These are phyloP conservation scores for Alternaria brassicae DNA, from an alignment of 2,329 filamentous ascomycete genomes.

Conservation along the genomic window DNA sequence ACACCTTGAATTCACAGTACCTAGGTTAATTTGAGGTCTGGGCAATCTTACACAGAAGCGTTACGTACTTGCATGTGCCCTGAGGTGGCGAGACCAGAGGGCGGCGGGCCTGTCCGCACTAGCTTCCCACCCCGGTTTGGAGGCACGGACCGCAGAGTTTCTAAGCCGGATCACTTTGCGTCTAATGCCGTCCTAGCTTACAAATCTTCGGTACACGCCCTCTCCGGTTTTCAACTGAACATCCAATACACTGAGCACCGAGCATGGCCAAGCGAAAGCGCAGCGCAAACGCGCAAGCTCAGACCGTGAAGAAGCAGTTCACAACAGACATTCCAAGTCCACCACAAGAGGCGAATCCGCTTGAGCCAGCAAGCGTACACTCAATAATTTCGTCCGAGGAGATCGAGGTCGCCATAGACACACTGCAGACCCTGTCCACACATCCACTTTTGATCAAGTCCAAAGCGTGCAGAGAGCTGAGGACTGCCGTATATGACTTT, in stretches of 20 bases:
- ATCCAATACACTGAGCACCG: background rate
- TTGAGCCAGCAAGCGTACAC: constrained; percentile 60
- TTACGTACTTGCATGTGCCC: background rate
- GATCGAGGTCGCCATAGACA: constrained; percentile 71
- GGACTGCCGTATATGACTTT: constrained; percentile 73
- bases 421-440: constrained; percentile 63
- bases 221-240: background rate
- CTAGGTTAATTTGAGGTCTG: no score
- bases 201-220: background rate
- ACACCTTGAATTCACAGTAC: background rate
- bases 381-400: constrained; percentile 69
- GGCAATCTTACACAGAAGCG: background rate
- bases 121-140: no score
- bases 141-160: constrained; percentile 18
- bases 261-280: constrained; percentile 42
- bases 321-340: constrained; percentile 35
- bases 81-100: background rate
- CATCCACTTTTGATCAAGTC: constrained; percentile 71
- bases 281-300: constrained; percentile 29
- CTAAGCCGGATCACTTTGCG: background rate
- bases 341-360: constrained; percentile 30
- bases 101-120: constrained; percentile 1
- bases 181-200: background rate
- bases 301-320: constrained; percentile 32
- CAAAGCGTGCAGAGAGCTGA: constrained; percentile 70